Base-by-base conservation (phyloP, 2,329 filamentous ascomycete genomes). In the Lasiodiplodia hormozganensis region DNA sequence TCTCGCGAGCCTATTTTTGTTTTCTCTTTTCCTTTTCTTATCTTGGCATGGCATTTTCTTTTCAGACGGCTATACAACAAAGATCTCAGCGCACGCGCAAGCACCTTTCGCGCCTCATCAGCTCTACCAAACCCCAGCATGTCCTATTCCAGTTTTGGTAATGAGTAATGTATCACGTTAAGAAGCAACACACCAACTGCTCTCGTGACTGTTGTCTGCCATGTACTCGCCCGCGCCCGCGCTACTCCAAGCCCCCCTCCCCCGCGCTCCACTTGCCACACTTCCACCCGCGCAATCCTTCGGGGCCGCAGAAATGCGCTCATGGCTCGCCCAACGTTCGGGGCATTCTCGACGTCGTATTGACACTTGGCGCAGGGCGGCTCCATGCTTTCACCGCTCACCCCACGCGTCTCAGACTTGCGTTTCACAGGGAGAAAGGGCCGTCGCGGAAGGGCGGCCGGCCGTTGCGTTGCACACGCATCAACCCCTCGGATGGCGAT, bases 81-180 rank as follows among this genome's bases (percentile, higher is more conserved):
- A 47, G 40, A 47, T 47, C 40, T 47, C 40, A n/a, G 40, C 40
- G 40, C 40, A 47, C 40, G 40, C 40, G 40, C 40, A 47, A 47
- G 40, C 40, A 47, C 18, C 38, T 16, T 16, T 28, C 40, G 40
- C 40, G 40, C 40, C 7, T 47, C n/a, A 10, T 52, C 47, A n/a
- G 47, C 21, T 49, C 21, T 49, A n/a, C 16, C 21, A 23, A 28
- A 7, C n/a, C 57, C n/a, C 60, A 52, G 60, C 60, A 64, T 64
- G 3, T 52, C 18, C 60, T 64, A 64, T 10, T 52, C 31, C 60
- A 49, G 60, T 43, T n/a, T 38, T 52, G 60, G 60, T 52, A 64
- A 64, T 64, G 60, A 47, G 52, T 64, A 52, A 52, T 64, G 60
- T 64, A 64, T 64, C 60, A 52, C 47, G 28, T 64, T 52, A 36